A percentile compares a stretch with the other conserved stretches of the same genome.
Conservation (phyloP, 805 yeast genomes). For the Wickerhamomyces canadensis region DNA sequence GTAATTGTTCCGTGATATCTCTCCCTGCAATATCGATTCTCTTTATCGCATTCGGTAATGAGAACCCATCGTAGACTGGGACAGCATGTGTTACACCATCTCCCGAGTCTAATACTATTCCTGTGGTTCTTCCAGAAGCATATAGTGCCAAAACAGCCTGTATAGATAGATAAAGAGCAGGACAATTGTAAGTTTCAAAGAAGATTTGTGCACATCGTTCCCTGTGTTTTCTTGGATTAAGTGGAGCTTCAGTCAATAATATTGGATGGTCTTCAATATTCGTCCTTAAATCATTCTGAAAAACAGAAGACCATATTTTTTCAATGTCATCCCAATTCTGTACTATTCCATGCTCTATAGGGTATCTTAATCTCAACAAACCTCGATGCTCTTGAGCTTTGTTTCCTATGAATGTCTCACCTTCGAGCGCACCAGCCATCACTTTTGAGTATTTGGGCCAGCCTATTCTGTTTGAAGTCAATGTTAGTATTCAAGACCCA, state of each 20-base stretch:
- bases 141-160: constrained; percentile 85
- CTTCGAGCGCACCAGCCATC: constrained; percentile 67
- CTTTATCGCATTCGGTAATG: constrained; percentile 64
- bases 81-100: constrained; percentile 88
- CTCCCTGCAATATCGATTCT: constrained; percentile 82
- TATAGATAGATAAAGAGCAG: constrained; percentile 90
- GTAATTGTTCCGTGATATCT: constrained; percentile 75
- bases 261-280: constrained; percentile 80
- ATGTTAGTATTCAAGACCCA: no score
- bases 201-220: constrained; percentile 87
- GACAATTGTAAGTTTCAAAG: constrained; percentile 84
- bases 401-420: constrained; percentile 69
- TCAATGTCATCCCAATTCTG: constrained; percentile 87
- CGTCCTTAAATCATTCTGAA: constrained; percentile 50
- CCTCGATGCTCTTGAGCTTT: constrained; percentile 76
- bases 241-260: constrained; percentile 82
- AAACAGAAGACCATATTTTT: constrained; percentile 65
- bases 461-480: constrained; percentile 46
- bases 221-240: constrained; percentile 78
- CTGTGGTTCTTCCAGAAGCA: constrained; percentile 88
- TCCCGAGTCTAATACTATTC: constrained; percentile 85
- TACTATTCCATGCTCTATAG: constrained; percentile 76
- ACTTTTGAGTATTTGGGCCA: constrained; percentile 77
- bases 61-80: constrained; percentile 87
- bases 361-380: constrained; percentile 62